Percentiles rank a stretch among this genome's conserved stretches.
These are phyloP conservation scores for Solanum piurae DNA, from an alignment of 257 asterid genomes.

Conservation along the genomic window DNA sequence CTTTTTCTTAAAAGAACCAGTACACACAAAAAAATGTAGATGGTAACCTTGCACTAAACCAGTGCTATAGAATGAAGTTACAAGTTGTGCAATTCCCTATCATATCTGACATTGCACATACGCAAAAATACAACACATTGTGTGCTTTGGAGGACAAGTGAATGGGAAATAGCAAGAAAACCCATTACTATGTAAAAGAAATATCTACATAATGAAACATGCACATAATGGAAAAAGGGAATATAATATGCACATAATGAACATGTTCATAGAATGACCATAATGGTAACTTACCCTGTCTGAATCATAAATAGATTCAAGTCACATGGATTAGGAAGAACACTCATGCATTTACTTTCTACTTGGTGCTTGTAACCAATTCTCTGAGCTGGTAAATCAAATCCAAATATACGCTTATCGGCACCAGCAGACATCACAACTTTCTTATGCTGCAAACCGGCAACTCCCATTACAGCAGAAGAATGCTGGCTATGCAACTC, in stretches of 20 bases:
- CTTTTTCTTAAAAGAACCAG: background rate
- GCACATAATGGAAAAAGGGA: background rate
- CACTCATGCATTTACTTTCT: conserved; percentile 91
- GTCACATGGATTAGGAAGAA: conserved; percentile 81
- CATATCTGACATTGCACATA: background rate
- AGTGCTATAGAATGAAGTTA: background rate
- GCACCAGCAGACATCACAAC: conserved; percentile 76
- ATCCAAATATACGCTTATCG: conserved; percentile 68
- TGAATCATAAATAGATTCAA: conserved; percentile 93
- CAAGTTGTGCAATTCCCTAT: background rate
- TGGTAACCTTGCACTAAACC: background rate
- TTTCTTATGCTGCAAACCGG: conserved; percentile 74
- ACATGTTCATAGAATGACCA: background rate
- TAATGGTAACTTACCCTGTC: conserved; percentile 49
- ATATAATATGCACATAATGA: background rate
- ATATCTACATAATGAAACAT: background rate
- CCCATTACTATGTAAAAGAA: background rate
- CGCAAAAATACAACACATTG: background rate
- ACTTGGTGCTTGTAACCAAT: conserved; percentile 59
- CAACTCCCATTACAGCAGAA: conserved; percentile 92
- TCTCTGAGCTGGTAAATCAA: conserved; percentile 42
- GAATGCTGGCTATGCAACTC: conserved; percentile 60
- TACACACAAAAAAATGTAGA: background rate
- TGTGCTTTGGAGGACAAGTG: background rate
- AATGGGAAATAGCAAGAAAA: background rate